These are phyloP conservation scores for Rhynchosporium secalis DNA, from an alignment of 2,329 filamentous ascomycete genomes.

Conservation along the genomic window DNA sequence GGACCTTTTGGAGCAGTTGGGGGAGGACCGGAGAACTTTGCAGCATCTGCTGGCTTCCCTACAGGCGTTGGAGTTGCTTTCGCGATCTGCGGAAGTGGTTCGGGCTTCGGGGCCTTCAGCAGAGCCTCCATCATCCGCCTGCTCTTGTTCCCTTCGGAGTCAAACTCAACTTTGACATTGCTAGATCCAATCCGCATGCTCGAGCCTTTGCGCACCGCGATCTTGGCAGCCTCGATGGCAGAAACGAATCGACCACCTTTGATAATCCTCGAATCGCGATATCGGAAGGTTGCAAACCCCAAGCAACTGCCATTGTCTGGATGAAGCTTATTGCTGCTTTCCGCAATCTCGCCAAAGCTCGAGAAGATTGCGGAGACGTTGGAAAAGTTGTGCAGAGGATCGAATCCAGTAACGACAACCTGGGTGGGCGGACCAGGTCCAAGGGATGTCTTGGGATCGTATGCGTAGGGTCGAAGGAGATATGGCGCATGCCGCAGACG, in stretches of 20 bases:
- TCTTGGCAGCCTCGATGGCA: conserved; percentile 78
- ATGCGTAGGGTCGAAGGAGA: conserved; percentile 76
- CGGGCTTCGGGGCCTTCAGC: conserved; percentile 62
- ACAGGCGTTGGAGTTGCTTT: conserved; percentile 35
- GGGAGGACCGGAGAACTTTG: conserved; percentile 63
- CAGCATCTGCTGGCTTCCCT: conserved; percentile 42
- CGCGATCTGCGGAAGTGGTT: conserved; percentile 23
- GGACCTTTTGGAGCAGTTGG: conserved; percentile 87
- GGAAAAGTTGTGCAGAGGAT: conserved; percentile 79
- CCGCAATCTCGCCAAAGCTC: conserved; percentile 81
- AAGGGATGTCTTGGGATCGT: conserved; percentile 79
- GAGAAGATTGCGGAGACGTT: conserved; percentile 76
- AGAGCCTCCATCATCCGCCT: conserved; percentile 73
- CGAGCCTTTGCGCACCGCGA: conserved; percentile 74
- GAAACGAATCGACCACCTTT: conserved; percentile 51
- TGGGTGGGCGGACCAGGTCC: conserved; percentile 88
- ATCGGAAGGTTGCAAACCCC: conserved; percentile 89
- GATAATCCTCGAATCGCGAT: conserved; percentile 65
- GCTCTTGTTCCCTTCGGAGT: conserved; percentile 84
- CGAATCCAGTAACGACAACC: conserved; percentile 93
- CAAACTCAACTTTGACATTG: conserved; percentile 79
- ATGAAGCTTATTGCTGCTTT: conserved; percentile 92
- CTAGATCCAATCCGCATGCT: conserved; percentile 78
- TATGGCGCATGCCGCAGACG: conserved; percentile 74
- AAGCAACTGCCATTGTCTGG: conserved; percentile 92